These are phyloP conservation scores for Glomus cerebriforme DNA, from an alignment of 192 early-diverging fungal genomes.

Conservation along the genomic window DNA sequence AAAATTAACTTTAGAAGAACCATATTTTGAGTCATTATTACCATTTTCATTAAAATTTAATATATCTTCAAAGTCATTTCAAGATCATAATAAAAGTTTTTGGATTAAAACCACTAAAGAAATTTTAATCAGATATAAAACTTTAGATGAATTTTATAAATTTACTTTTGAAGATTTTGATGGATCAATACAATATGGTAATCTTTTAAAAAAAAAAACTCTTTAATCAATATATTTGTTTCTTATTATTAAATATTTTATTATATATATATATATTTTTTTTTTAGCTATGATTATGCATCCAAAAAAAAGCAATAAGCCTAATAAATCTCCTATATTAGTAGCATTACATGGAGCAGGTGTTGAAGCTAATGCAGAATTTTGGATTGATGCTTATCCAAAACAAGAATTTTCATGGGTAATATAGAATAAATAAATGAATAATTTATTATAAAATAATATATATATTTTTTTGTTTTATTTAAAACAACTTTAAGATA, in stretches of 20 bases:
- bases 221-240: too few species aligned
- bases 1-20: slow-evolving; percentile 5
- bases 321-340: slow-evolving; percentile 51
- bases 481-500: slow-evolving; percentile 41
- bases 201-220: too few species aligned
- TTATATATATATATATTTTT: background rate
- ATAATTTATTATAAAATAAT: background rate
- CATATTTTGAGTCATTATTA: background rate
- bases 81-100: background rate
- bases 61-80: background rate
- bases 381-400: slow-evolving; percentile 62
- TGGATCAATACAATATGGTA: slow-evolving; percentile 68
- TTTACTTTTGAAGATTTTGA: slow-evolving; percentile 75
- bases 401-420: slow-evolving; percentile 69
- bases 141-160: slow-evolving; percentile 59
- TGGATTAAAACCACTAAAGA: slow-evolving; percentile 12
- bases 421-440: background rate
- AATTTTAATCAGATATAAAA: slow-evolving; percentile 32
- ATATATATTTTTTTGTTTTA: background rate
- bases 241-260: too few species aligned
- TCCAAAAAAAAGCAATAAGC: slow-evolving; percentile 41
- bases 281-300: slow-evolving; percentile 41
- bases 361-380: slow-evolving; percentile 57
- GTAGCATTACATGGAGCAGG: slow-evolving; percentile 77
- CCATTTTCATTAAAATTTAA: background rate